Evolutionary conservation across 306 rosid genomes (phyloP).

Genomic region (Casuarina equisetifolia): DNA sequence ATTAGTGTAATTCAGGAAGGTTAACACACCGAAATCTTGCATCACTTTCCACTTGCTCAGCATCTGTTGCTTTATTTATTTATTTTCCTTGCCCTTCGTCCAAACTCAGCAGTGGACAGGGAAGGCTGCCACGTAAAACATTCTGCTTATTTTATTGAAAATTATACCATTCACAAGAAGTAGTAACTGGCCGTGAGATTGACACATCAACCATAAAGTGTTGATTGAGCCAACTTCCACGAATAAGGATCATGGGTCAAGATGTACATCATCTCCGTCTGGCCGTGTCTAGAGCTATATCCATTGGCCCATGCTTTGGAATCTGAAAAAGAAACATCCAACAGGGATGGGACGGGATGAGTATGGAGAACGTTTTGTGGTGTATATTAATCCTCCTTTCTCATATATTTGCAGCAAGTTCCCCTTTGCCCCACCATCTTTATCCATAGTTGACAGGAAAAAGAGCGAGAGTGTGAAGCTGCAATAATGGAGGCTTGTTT

Average conservation of each 20-base stretch:
- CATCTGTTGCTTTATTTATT: too few species aligned
- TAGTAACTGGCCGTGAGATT: conserved; percentile 29
- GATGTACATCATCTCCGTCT: conserved; percentile 16
- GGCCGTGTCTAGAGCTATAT: conserved; percentile 50
- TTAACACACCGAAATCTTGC: too few species aligned
- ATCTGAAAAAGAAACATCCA: conserved; percentile 22
- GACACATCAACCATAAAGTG: conserved; percentile 41
- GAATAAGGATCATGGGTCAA: conserved; percentile 12
- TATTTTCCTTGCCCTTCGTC: neutral
- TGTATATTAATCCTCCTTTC: conserved; percentile 24
- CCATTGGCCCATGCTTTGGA: conserved; percentile 48
- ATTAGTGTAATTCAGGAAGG: too few species aligned
- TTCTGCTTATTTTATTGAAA: neutral
- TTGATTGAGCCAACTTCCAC: conserved; percentile 32
- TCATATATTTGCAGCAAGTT: conserved; percentile 7
- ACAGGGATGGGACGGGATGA: conserved; percentile 42
- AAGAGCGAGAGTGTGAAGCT: conserved; percentile 3
- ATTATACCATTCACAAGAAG: neutral
- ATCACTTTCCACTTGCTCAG: too few species aligned
- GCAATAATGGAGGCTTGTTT: conserved; percentile 70
- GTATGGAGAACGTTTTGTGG: conserved; percentile 40
- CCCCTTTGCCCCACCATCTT: conserved; percentile 16
- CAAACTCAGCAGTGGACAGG: neutral
- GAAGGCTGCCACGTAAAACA: neutral
- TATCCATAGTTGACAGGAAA: conserved; percentile 13